A percentile compares a stretch with the other conserved stretches of the same genome.
Evolutionary conservation across 75 land plant genomes (phyloP).

Genomic region (Adiantum capillusveneris): DNA sequence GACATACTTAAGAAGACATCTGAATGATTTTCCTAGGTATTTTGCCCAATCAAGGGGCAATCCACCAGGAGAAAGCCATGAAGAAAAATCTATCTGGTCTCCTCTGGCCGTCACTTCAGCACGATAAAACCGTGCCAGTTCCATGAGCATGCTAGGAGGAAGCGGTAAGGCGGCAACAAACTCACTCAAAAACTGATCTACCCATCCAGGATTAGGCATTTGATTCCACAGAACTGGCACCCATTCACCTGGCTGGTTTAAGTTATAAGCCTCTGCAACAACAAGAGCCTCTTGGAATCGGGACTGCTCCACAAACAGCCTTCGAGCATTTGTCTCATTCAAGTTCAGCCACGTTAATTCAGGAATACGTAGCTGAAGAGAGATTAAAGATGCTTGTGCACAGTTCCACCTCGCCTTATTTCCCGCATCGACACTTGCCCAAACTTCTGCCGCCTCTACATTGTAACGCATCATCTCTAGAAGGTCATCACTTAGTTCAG

Average conservation of each 20-base stretch:
- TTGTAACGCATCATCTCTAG: slow-evolving; percentile 74
- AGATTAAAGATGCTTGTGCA: slow-evolving; percentile 81
- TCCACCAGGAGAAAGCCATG: slow-evolving; percentile 83
- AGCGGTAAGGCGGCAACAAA: slow-evolving; percentile 88
- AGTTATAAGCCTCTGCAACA: slow-evolving; percentile 87
- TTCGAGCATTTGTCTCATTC: slow-evolving; percentile 78
- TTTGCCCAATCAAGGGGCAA: slow-evolving; percentile 70
- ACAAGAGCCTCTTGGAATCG: slow-evolving; percentile 92
- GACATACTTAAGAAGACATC: slow-evolving; percentile 67
- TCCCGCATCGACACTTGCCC: slow-evolving; percentile 85
- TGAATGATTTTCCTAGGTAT: slow-evolving; percentile 70
- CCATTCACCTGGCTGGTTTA: slow-evolving; percentile 91
- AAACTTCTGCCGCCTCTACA: slow-evolving; percentile 90
- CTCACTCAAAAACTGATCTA: slow-evolving; percentile 74
- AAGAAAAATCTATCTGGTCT: slow-evolving; percentile 73
- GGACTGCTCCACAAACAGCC: slow-evolving; percentile 76
- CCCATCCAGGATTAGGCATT: slow-evolving; percentile 75
- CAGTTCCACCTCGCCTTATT: slow-evolving; percentile 69
- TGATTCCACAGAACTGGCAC: slow-evolving; percentile 85
- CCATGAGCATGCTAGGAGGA: slow-evolving; percentile 65
- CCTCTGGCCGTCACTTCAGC: slow-evolving; percentile 83
- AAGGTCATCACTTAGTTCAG: slow-evolving; percentile 70
- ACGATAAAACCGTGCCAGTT: slow-evolving; percentile 73
- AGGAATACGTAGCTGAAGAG: slow-evolving; percentile 92
- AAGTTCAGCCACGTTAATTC: slow-evolving; percentile 67